Base-by-base conservation (phyloP, 1,284 basidiomycete species). In the Cerioporus squamosus region DNA sequence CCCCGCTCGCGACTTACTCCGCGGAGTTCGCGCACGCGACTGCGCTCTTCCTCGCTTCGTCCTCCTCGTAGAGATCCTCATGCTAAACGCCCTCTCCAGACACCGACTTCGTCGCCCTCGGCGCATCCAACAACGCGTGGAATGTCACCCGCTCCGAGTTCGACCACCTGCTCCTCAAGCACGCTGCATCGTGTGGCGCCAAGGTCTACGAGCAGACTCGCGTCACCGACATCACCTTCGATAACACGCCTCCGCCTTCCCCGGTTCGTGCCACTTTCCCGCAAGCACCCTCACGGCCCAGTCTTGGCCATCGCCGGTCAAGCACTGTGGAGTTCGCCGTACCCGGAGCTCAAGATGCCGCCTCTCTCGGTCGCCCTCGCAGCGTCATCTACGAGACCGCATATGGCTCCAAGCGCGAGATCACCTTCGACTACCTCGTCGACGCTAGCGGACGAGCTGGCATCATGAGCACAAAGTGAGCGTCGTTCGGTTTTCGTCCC, bases 381-480 rank as follows among this genome's bases (percentile, higher is more conserved):
- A 65, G 66, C 24, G 72, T 71, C 26, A 36, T 51, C n/a, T 76
- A 72, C 40, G 65, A 68, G 38, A 66, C 66, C 10, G 62, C 62
- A 2, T 59, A 60, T 23, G 71, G 71, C 1, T 60, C 44, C 15
- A 67, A 56, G 36, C 67, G 68, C 39, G 70, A 70, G 20, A 88
- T 87, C 14, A 76, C 77, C 0, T 91, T 91, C 58, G 80, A 84
- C 44, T 84, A 86, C 63, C 68, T 91, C 26, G 79, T 91, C 23
- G 89, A 91, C 68, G 90, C 89, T 5, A 86, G 83, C 23, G 89
- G 89, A 38, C 81, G 90, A 15, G 76, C 81, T 0, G 89, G 89
- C 1, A 67, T 91, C 51, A 75, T 91, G 70, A 89, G 86, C 6
- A 84, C 81, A 12, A 72, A 67, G 70, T 71, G 18, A 3, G 66